Evolutionary conservation across 768 basidiomycete species (phyloP), one percentile per base, ranked within the genome.

Genomic region (Mrakia blollopis): DNA sequence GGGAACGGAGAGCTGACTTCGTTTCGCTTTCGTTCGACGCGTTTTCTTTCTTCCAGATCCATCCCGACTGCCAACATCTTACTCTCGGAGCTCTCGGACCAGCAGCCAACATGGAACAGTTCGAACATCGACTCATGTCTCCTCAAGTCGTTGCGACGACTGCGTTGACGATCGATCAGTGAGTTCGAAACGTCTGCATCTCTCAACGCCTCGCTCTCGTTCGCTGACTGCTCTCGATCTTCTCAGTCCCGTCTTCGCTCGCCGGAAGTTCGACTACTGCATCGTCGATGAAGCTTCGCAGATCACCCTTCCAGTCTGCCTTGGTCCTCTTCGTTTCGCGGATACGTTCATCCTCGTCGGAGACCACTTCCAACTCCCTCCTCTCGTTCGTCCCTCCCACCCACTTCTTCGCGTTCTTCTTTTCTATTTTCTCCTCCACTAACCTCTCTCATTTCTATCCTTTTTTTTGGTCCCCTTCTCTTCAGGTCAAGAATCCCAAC

Each of bases 251-350:
- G 81, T 99, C 10, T 98, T 99, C 83, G 87, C 87, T 67, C 88
- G 91, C 14, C 87, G 96, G 10, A 89, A 85, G 30, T 99, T 98
- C 81, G 94, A 99, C 82, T 94, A 93, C 81, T 98, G 96, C 84
- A 97, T 99, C 75, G 91, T 99, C 25, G 97, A 98, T 79, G 97
- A 99, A 83, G 97, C 97, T 0, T 98, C 97, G 0, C 96, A 98
- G 82, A 94, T 98, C 79, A 98, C 97, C 0, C 84, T 98, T 1
- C 97, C 97, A 0, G 96, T 94, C 0, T 98, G 94, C 81, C 86
- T 98, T 0, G 97, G 97, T 8, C 97, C 97, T 0, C 85, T 98
- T 4, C 89, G 94, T 0, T 92, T 91, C 80, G 94, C 95, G 2
- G 88, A 94, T 71, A 92, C 87, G 60, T 99, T 98, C 79, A 88